phyloP scores from a whole-genome alignment of 129 eudicot species.

The Helichrysum umbraculigerum region DNA sequence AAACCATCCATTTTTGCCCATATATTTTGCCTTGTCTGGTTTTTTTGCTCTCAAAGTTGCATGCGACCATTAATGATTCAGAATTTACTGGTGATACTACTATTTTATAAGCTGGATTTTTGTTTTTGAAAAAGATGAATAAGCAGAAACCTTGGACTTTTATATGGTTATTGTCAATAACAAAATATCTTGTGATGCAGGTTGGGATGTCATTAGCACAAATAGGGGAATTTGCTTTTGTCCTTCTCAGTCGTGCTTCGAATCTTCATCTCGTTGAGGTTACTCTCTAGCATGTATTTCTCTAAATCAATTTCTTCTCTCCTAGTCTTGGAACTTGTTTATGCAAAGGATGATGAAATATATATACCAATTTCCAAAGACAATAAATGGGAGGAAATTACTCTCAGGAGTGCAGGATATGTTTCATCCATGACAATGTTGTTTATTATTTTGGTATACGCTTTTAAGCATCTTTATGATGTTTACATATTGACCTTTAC shows the following conservation, averaged over 20 bases:
- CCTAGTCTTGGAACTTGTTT: slow-evolving; percentile 3
- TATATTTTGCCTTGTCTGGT: background rate
- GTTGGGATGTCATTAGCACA: slow-evolving; percentile 99
- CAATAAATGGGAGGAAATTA: background rate
- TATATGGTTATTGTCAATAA: background rate
- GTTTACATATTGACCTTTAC: background rate
- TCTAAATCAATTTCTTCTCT: slow-evolving; percentile 2
- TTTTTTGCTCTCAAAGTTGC: background rate
- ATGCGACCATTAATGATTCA: background rate
- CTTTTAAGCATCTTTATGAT: background rate
- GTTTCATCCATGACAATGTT: background rate
- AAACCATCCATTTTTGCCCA: background rate
- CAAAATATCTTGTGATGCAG: slow-evolving; percentile 36
- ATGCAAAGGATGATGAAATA: background rate
- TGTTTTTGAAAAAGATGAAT: background rate
- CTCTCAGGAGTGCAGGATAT: background rate
- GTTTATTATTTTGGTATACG: background rate
- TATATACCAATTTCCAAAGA: background rate
- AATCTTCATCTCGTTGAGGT: slow-evolving; percentile 99
- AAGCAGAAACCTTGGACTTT: too few species aligned
- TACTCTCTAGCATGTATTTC: slow-evolving; percentile 16
- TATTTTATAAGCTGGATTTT: background rate
- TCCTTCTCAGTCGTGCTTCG: slow-evolving; percentile 96
- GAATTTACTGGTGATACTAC: background rate
- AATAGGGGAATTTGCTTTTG: slow-evolving; percentile 98